Evolutionary conservation across 2,329 filamentous ascomycete genomes (phyloP), one percentile per base, ranked within the genome.

Genomic region (Cladosporium velox): DNA sequence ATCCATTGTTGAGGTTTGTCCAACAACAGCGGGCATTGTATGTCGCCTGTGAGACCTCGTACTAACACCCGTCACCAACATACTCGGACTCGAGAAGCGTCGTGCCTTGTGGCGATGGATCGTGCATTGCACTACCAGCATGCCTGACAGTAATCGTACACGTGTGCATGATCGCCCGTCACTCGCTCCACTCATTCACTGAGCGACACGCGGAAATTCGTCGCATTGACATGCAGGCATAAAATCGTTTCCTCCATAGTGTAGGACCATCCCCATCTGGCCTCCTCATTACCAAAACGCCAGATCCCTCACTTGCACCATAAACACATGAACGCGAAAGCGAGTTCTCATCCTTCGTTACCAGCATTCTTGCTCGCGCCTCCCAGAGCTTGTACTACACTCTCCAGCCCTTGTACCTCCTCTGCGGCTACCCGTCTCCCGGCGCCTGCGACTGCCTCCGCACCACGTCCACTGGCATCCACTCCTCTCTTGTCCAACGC

Each of bases 401-500:
- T 71, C 67, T 80, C 78, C 55, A 80, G 70, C 3, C 75, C 78
- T 65, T 73, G 71, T 44, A 79, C 68, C 68, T 79, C 78, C 4
- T 79, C 77, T 38, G 49, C 64, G 15, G 55, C 64, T 26, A 65
- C 49, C 30, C 61, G 34, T 38, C 61, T 57, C 15, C 61, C 49
- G 18, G 32, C 35, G 11, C 61, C 51, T 8, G 38, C 61, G 6
- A 54, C 24, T 28, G 47, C 60, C 24, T 44, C 61, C 34, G 11
- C 51, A 5, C 35, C 51, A 5, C 30, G 61, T 30, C 61, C 51
- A 18, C 51, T 57, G 26, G 52, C 74, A 64, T 92, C 89, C 65
- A 93, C 79, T 0, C 90, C 90, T 55, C 88, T 82, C 54, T 87
- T 84, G 79, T 96, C 91, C 49, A 97, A 81, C 75, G 96, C 91